Evolutionary conservation across 352 stramenopile genomes (phyloP), one percentile per base, ranked within the genome.

Genomic region (Phytopythium montanum): DNA sequence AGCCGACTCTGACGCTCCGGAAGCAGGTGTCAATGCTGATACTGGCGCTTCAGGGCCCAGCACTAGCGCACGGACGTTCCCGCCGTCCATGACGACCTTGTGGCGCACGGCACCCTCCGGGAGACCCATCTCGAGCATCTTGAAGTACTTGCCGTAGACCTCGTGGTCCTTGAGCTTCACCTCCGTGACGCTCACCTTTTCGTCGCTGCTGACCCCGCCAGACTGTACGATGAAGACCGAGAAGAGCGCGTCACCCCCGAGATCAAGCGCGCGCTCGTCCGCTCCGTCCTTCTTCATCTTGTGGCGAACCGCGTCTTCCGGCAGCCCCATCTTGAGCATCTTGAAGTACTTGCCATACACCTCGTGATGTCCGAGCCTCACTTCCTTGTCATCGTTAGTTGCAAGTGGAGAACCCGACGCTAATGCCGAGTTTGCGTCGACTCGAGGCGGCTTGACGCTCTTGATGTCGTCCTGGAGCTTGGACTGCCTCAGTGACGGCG

Each of bases 121-220:
- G 3, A 97, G 60, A n/a, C 92, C 92, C 68, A 97, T 82, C 65
- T 96, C 91, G 8, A 97, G 69, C 92, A 98, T 98, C 56, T 96
- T 95, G 65, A 98, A 97, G 48, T 97, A 98, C 54, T 95, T 95
- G 10, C 70, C 72, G 26, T 90, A 86, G 9, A 73, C 34, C 2
- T 85, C 66, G 59, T 96, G 85, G 38, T 87, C 76, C 19, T 72
- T 52, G 9, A 88, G 61, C n/a, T 70, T 81, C 13, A 68, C 36
- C 18, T 68, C 66, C 18, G 78, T 69, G 18, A 68, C 48, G n/a
- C 73, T 39, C 19, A 55, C 7, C 10, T 42, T 26, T 3, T 19
- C 16, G 18, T 26, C 49, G n/a, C 5, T 25, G 0, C 2, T 10
- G 21, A 5, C 12, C 1, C n/a, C 4, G 41, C 54, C 8, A 69